Percentiles rank a stretch among this genome's conserved stretches.
Conservation (phyloP, 352 stramenopile genomes). For the Phytophthora sojae region DNA sequence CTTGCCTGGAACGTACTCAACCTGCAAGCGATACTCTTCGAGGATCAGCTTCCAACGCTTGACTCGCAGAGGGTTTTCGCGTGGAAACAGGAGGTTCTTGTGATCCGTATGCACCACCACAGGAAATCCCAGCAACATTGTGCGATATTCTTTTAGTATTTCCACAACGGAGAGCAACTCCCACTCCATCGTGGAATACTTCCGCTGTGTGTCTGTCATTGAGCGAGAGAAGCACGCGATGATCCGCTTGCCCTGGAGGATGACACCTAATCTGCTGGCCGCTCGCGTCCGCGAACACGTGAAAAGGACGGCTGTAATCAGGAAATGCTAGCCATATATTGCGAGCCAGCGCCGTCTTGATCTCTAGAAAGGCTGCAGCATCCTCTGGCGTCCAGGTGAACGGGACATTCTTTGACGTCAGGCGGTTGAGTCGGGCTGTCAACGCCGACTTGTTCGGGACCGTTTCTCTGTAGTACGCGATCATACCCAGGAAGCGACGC, state of each 20-base stretch:
- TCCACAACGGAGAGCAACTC: constrained; percentile 9
- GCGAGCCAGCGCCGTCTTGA: constrained; percentile 1
- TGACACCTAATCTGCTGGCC: background rate
- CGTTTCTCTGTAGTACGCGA: background rate
- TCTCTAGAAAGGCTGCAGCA: background rate
- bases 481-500: constrained; percentile 4
- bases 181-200: constrained; percentile 13
- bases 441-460: background rate
- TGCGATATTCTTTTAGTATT: constrained; percentile 10
- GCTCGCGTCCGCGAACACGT: constrained; percentile 8
- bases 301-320: background rate
- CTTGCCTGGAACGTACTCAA: no score
- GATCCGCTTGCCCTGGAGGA: background rate
- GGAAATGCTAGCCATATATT: constrained; percentile 2
- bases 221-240: constrained; percentile 4
- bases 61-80: no score
- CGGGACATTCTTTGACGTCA: background rate
- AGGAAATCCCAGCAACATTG: constrained; percentile 10
- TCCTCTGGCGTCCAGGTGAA: constrained; percentile 1
- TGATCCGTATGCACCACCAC: constrained; percentile 7
- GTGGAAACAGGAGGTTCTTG: constrained; percentile 7
- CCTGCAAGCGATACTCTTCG: no score
- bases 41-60: no score
- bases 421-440: background rate
- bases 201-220: constrained; percentile 1